Evolutionary conservation across 371 early-diverging fungal genomes (phyloP), one percentile per base, ranked within the genome.

Genomic region (Blakeslea trispora): DNA sequence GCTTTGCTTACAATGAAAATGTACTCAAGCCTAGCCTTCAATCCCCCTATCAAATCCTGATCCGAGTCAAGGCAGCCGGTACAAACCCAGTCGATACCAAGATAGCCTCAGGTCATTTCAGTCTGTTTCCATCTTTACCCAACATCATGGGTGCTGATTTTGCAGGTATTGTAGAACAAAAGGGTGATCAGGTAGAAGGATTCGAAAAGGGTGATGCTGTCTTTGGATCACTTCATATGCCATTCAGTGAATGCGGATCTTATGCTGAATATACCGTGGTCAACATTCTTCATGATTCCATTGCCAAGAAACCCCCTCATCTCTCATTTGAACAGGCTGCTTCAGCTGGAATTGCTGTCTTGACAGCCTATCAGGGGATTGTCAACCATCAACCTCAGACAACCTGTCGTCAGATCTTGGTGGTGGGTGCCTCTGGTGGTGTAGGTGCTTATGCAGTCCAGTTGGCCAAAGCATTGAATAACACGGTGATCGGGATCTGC

Each of bases 61-160:
- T 87, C 37, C 68, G 73, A 45, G 75, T 88, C 41, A 63, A 71
- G 13, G 81, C 82, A 10, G 67, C 79, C 0, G 81, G 82, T 7
- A 53, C 83, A 17, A 87, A 87, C 48, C 85, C 86, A 15, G 72
- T 77, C 8, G 88, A 87, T 45, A 75, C 72, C 62, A 85, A 85
- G 48, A 19, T 48, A 15, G 57, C 64, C 8, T 3, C 48, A 35
- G 75, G 75, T 40, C 68, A 13, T 19, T 70, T 40, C 0, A 19
- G n/a, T 9, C 35, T 47, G 0, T 5, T 19, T 49, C 3, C 56
- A 19, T 7, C 39, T 17, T 18, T 55, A 1, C 71, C 71, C 5
- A 43, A 48, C 22, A 59, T 78, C 43, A 42, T 76, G 6, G 82
- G 82, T 17, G 55, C 67, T 43, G 82, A 82, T 59, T 75, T 64